A percentile compares a stretch with the other conserved stretches of the same genome.
These are phyloP conservation scores for Cymbopogon flexuosus DNA, from an alignment of 202 grass and related monocot genomes.

Conservation along the genomic window DNA sequence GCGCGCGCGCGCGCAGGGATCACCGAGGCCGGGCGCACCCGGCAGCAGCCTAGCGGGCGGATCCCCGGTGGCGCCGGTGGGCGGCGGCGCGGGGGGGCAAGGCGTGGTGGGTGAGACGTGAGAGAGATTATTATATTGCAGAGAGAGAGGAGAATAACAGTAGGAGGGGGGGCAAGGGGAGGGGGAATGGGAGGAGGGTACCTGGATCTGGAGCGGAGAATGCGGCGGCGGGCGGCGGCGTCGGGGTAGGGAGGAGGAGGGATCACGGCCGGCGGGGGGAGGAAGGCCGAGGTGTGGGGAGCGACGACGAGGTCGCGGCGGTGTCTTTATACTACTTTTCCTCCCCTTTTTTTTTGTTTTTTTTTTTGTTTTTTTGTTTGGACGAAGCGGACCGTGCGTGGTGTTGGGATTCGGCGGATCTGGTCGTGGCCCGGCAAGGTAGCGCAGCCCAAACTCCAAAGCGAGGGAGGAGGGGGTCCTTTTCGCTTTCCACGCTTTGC, in stretches of 20 bases:
- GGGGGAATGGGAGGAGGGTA: neutral
- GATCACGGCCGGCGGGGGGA: neutral
- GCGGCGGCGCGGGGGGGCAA: too few species aligned
- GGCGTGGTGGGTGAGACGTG: too few species aligned
- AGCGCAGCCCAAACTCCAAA: neutral
- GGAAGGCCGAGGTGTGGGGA: too few species aligned
- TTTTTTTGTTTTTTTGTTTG: constrained; percentile 1
- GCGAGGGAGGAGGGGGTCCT: neutral
- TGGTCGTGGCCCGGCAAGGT: neutral
- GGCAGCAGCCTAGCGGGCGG: neutral
- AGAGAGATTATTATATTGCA: too few species aligned
- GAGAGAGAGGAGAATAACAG: neutral
- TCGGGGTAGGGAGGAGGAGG: neutral
- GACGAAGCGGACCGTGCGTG: neutral
- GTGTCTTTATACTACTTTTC: constrained; percentile 37
- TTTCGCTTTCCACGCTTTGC: neutral
- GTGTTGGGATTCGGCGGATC: constrained; percentile 35
- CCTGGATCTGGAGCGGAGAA: constrained; percentile 18
- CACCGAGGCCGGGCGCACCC: neutral
- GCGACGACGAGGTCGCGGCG: constrained; percentile 30
- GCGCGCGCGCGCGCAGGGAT: neutral
- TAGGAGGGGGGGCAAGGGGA: neutral
- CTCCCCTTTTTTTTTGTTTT: neutral
- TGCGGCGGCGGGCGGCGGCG: neutral
- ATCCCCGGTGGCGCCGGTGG: neutral